Evolutionary conservation across 176 grass and related monocot genomes (phyloP).

Genomic region (Oryza glumipatula): DNA sequence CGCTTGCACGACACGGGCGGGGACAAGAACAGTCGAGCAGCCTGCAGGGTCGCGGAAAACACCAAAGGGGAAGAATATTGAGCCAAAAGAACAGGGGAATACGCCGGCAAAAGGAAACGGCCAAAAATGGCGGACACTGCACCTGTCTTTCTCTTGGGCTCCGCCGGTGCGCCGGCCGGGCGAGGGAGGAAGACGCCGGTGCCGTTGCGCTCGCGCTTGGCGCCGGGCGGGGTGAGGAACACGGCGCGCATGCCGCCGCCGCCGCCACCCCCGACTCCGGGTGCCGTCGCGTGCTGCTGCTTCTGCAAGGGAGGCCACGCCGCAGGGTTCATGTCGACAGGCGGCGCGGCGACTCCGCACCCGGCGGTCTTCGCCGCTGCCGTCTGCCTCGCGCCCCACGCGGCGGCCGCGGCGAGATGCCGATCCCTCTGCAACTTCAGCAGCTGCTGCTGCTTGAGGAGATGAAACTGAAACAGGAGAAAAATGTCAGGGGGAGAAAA

Average conservation of each 20-base stretch:
- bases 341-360: neutral
- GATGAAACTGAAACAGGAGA: slow-evolving; percentile 54
- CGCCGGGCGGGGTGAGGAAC: slow-evolving; percentile 52
- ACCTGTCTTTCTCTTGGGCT: slow-evolving; percentile 74
- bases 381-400: slow-evolving; percentile 14
- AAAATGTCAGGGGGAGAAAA: neutral
- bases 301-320: slow-evolving; percentile 67
- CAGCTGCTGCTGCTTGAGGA: slow-evolving; percentile 79
- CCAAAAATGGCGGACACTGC: neutral
- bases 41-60: slow-evolving; percentile 24
- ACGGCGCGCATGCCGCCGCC: slow-evolving; percentile 60
- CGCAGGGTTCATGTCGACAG: slow-evolving; percentile 42
- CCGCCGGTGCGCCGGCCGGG: slow-evolving; percentile 36
- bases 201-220: slow-evolving; percentile 74
- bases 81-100: neutral
- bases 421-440: slow-evolving; percentile 63
- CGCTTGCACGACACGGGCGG: slow-evolving; percentile 81
- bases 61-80: neutral
- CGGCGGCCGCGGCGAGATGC: slow-evolving; percentile 42
- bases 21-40: slow-evolving; percentile 87
- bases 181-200: slow-evolving; percentile 85
- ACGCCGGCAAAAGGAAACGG: neutral
- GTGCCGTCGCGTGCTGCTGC: slow-evolving; percentile 18
- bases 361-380: neutral
- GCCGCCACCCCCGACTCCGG: no score